Percentiles rank a stretch among this genome's conserved stretches.
Conservation (phyloP, 306 rosid species). For the Trifolium dubium region DNA sequence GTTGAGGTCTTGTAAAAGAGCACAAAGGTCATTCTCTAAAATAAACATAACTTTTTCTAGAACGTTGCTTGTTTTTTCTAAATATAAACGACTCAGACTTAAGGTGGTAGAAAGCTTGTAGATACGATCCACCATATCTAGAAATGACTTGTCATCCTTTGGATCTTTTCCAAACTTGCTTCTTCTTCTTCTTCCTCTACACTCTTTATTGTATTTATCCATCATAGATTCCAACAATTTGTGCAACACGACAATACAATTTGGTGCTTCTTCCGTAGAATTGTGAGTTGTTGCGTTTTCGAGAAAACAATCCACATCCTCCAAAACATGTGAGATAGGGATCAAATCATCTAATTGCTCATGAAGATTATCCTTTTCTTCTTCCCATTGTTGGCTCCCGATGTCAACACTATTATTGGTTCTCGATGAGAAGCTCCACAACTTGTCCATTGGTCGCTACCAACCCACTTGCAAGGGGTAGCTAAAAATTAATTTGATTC, state of each 20-base stretch:
- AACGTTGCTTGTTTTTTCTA: conserved; percentile 47
- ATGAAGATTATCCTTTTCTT: background rate
- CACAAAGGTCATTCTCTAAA: conserved; percentile 58
- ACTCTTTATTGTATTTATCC: conserved; percentile 30
- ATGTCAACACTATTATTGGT: background rate
- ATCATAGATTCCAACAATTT: conserved; percentile 49
- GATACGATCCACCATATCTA: conserved; percentile 46
- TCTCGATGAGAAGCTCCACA: conserved; percentile 31
- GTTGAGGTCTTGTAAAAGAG: conserved; percentile 46
- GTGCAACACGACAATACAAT: conserved; percentile 42
- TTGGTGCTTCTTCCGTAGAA: conserved; percentile 33
- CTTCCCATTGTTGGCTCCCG: background rate
- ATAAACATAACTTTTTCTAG: conserved; percentile 63
- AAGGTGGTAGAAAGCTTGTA: conserved; percentile 41
- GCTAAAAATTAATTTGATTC: background rate
- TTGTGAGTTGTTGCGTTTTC: background rate
- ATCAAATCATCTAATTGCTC: background rate
- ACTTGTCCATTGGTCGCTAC: conserved; percentile 20
- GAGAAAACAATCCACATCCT: conserved; percentile 61
- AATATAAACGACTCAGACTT: background rate
- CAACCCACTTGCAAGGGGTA: background rate
- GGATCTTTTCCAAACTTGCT: conserved; percentile 52
- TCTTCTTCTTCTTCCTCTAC: background rate
- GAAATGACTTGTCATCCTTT: conserved; percentile 45
- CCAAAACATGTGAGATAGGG: conserved; percentile 32